Evolutionary conservation across 2,329 filamentous ascomycete genomes (phyloP).

Genomic region (Colletotrichum gigasporum): DNA sequence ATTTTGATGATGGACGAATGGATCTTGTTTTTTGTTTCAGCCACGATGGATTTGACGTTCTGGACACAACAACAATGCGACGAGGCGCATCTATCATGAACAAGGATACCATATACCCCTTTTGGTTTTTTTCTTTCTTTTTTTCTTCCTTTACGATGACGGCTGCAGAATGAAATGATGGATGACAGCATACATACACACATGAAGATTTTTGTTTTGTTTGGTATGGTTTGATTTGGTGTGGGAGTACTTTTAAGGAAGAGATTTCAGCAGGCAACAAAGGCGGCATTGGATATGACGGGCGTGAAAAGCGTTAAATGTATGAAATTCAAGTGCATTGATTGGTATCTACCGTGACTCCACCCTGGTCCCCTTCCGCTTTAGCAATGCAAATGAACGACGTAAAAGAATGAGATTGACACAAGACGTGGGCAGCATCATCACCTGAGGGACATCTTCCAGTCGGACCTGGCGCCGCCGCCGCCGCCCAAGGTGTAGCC

Average conservation of each 20-base stretch:
- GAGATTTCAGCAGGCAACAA: neutral
- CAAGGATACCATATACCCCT: conserved; percentile 27
- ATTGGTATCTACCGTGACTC: conserved; percentile 19
- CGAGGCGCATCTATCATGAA: conserved; percentile 22
- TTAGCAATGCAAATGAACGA: neutral
- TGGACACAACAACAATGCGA: conserved; percentile 11
- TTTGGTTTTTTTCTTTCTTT: too few relatives aligned
- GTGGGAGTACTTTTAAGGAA: neutral
- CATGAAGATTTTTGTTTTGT: neutral
- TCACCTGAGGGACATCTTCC: conserved; percentile 34
- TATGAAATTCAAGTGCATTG: neutral
- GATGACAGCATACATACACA: neutral
- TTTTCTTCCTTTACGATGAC: conserved; percentile 11
- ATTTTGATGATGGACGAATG: neutral
- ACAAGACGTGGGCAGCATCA: neutral
- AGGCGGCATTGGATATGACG: neutral
- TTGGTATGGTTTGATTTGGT: neutral
- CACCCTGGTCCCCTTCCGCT: neutral
- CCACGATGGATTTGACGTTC: conserved; percentile 20
- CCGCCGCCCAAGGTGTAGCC: conserved; percentile 29
- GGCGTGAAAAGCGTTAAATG: neutral
- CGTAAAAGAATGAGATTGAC: too few relatives aligned
- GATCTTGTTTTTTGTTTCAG: conserved; percentile 2
- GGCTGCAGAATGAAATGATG: conserved; percentile 2
- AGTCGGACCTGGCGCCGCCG: conserved; percentile 31